Evolutionary conservation across 495 filamentous ascomycete species (phyloP).

Genomic region (Wilcoxina mikolae): DNA sequence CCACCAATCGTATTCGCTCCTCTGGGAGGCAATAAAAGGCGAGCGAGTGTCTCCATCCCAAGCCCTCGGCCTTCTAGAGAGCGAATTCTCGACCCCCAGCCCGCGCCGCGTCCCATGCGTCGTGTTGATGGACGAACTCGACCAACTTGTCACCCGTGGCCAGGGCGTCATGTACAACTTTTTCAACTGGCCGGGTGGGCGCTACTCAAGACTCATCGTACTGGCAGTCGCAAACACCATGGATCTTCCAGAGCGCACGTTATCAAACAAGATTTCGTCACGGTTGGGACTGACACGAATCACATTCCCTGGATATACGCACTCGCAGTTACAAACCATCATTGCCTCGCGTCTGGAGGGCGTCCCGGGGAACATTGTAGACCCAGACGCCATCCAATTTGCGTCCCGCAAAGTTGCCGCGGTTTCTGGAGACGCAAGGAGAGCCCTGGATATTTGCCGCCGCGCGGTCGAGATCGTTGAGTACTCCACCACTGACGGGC

Average conservation of each 20-base stretch:
- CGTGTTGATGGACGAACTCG: constrained; percentile 96
- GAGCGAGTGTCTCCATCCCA: constrained; percentile 86
- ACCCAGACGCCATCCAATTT: constrained; percentile 89
- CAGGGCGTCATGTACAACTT: constrained; percentile 99
- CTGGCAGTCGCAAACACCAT: constrained; percentile 98
- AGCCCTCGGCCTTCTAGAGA: constrained; percentile 76
- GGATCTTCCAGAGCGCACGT: constrained; percentile 91
- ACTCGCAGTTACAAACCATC: constrained; percentile 95
- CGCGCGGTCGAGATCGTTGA: constrained; percentile 94
- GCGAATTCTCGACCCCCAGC: constrained; percentile 78
- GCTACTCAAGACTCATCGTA: constrained; percentile 84
- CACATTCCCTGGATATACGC: constrained; percentile 93
- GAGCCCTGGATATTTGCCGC: constrained; percentile 88
- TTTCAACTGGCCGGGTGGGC: constrained; percentile 97
- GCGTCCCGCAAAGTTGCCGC: constrained; percentile 92
- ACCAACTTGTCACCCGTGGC: constrained; percentile 93
- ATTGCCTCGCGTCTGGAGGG: constrained; percentile 77
- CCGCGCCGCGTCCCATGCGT: constrained; percentile 89
- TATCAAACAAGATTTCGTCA: constrained; percentile 95
- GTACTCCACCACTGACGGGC: constrained; percentile 37
- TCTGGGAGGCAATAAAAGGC: constrained; percentile 92
- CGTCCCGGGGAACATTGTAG: constrained; percentile 78
- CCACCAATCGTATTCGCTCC: constrained; percentile 83
- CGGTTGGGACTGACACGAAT: constrained; percentile 80
- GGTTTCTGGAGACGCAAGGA: constrained; percentile 82